Evolutionary conservation across 306 rosid species (phyloP), one percentile per base, ranked within the genome.

Genomic region (Prinsepia uniflora): DNA sequence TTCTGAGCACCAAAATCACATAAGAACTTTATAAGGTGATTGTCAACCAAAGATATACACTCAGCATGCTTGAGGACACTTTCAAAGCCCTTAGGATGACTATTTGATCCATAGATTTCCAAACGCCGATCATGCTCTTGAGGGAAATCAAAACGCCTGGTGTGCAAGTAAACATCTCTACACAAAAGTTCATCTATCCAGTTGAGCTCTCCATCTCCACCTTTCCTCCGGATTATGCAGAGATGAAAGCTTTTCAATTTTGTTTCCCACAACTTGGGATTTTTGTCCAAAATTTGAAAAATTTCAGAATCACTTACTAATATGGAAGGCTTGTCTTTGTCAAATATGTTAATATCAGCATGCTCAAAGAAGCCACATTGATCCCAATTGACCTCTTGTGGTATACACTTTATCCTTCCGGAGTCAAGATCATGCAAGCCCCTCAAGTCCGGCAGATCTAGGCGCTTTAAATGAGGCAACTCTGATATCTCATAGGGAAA

Each of bases 1-100:
- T 43, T 74, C 5, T 42, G 47, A n/a, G 34, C 53, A 22, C 66
- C 76, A 34, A 82, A 30, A 4, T 71, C 44, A 34, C 80, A 71
- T 67, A 82, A 62, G 57, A 52, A 52, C n/a, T 5, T 18, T 0
- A 75, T 22, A 56, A 30, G 57, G 52, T 50, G 39, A 57, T 78
- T 82, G 39, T 62, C 78, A 15, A 78, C 62, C 42, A 82, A 71
- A 55, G 72, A 70, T 17, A 75, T 24, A 44, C 64, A 67, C 0
- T 75, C 36, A 0, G 49, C 67, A 40, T 63, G 46, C 63, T 19
- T 55, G 22, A 75, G 64, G 41, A 56, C 70, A 53, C 10, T 20
- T 50, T 41, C 70, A 40, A 72, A 63, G 14, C 54, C 63, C 17
- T 52, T 22, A 39, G 63, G 76, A 34, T 63, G 46, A 63, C 44